Evolutionary conservation across 2,329 filamentous ascomycete genomes (phyloP).

Genomic region (Cladorrhinum sp.): DNA sequence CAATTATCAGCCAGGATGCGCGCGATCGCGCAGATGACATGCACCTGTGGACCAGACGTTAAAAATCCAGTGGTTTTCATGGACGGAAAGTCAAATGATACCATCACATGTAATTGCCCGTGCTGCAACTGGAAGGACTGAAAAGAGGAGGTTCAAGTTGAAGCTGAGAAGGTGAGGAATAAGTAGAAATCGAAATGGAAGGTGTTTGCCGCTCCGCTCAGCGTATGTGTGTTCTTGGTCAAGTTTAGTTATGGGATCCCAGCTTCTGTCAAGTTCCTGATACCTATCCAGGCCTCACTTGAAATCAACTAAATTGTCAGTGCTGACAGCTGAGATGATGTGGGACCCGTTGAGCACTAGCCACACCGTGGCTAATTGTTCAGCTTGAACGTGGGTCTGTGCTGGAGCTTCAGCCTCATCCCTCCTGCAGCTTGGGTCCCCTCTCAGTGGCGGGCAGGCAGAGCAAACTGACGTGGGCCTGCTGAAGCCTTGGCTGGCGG

Average conservation of each 20-base stretch:
- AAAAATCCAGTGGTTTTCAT: background rate
- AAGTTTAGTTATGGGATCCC: background rate
- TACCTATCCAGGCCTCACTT: no score
- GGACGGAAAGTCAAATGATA: background rate
- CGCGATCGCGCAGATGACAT: no score
- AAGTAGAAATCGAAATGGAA: background rate
- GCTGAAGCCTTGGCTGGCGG: constrained; percentile 8
- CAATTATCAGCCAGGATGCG: no score
- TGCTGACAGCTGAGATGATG: no score
- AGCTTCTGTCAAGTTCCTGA: no score
- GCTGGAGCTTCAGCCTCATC: constrained; percentile 13
- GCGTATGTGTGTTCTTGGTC: no score
- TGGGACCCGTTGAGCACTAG: no score
- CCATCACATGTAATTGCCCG: background rate
- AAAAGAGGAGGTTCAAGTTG: background rate
- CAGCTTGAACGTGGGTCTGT: background rate
- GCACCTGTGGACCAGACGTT: no score
- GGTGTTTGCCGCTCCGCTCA: background rate
- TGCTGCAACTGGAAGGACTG: background rate
- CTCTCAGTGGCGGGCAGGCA: constrained; percentile 16
- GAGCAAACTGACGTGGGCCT: constrained; percentile 25
- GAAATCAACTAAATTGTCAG: no score
- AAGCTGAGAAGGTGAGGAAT: background rate
- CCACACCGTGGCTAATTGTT: constrained; percentile 12
- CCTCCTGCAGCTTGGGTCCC: background rate